Conservation (phyloP, 306 rosid species). For the Vigna trinervia region DNA sequence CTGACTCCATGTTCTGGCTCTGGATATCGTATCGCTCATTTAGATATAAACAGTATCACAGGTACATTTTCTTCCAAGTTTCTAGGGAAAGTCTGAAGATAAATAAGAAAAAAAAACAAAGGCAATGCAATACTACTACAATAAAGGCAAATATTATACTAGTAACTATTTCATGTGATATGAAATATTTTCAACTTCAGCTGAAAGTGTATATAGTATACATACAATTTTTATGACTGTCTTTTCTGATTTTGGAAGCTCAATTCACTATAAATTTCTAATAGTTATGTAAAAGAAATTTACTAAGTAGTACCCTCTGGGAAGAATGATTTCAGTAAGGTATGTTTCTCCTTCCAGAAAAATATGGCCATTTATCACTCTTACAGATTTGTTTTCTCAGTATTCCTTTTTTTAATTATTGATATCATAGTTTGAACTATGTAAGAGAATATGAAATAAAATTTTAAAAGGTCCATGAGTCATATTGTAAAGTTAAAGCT, state of each 20-base stretch:
- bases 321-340: conserved; percentile 9
- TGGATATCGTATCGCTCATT: conserved; percentile 9
- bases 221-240: neutral
- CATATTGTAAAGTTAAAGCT: conserved; percentile 1
- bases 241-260: conserved; percentile 13
- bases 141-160: neutral
- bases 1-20: conserved; percentile 1
- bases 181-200: neutral
- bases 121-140: conserved; percentile 3
- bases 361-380: neutral
- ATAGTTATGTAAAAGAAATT: neutral
- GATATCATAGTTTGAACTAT: conserved; percentile 2
- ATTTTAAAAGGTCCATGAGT: neutral
- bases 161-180: neutral
- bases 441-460: conserved; percentile 3
- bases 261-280: neutral
- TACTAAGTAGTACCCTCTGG: neutral
- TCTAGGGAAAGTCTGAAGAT: neutral
- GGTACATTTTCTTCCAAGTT: neutral
- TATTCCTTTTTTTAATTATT: conserved; percentile 14
- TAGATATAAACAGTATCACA: neutral
- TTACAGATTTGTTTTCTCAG: neutral
- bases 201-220: neutral
- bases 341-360: conserved; percentile 16
- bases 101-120: neutral